A percentile compares a stretch with the other conserved stretches of the same genome.
phyloP scores from a whole-genome alignment of 768 basidiomycete genomes.

The Mycena rebaudengoi region DNA sequence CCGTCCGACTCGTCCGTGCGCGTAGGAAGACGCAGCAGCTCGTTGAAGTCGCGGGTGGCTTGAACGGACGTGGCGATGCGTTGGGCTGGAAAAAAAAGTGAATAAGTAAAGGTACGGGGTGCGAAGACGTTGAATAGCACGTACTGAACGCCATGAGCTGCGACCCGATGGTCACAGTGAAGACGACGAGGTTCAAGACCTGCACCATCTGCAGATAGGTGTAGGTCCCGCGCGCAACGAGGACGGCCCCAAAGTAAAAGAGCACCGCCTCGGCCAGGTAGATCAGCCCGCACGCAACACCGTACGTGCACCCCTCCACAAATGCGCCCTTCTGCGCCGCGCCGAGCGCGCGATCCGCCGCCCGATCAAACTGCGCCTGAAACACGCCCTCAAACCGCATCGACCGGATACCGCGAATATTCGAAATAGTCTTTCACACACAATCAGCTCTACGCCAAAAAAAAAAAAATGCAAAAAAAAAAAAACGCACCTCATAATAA shows the following conservation, averaged over 20 bases:
- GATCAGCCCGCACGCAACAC: slow-evolving; percentile 81
- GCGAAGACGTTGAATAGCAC: slow-evolving; percentile 42
- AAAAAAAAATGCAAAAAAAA: slow-evolving; percentile 8
- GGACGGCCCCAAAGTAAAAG: no score
- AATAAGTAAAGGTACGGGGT: slow-evolving; percentile 7
- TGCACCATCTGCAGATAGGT: no score
- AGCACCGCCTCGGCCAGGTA: slow-evolving; percentile 92
- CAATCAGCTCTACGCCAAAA: slow-evolving; percentile 10
- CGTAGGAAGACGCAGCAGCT: slow-evolving; percentile 67
- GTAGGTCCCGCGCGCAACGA: no score
- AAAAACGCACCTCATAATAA: slow-evolving; percentile 81
- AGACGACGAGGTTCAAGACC: slow-evolving; percentile 89
- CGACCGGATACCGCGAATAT: slow-evolving; percentile 85
- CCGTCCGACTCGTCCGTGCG: no score
- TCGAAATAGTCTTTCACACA: slow-evolving; percentile 69
- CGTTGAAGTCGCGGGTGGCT: slow-evolving; percentile 81
- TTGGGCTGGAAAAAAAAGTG: slow-evolving; percentile 53
- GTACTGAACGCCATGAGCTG: slow-evolving; percentile 90
- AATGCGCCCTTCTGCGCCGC: slow-evolving; percentile 83
- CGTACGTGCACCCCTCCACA: slow-evolving; percentile 83
- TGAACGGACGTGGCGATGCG: slow-evolving; percentile 84
- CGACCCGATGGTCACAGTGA: slow-evolving; percentile 91
- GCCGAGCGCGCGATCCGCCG: slow-evolving; percentile 65
- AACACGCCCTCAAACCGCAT: slow-evolving; percentile 87
- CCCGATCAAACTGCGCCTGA: slow-evolving; percentile 69